Evolutionary conservation across 2,329 filamentous ascomycete genomes (phyloP), one percentile per base, ranked within the genome.

Genomic region (Thelonectria olida): DNA sequence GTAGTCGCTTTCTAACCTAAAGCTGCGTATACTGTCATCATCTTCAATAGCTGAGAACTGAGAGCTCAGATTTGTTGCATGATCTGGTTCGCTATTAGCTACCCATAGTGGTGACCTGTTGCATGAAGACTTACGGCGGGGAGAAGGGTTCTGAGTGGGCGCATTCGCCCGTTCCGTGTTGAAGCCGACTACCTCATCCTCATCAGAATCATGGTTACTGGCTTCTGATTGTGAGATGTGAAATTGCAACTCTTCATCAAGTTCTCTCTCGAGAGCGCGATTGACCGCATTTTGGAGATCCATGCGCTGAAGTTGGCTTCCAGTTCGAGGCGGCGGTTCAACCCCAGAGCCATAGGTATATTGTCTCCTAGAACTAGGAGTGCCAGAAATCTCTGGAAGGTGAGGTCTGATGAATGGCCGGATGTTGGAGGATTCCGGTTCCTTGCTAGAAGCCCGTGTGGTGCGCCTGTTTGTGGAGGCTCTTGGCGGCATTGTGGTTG

Each of bases 321-420:
- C 62, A 34, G 61, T 49, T 61, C 70, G 63, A 34, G 72, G 72
- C 17, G 66, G 64, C 2, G 77, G 77, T 50, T 79, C 77, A 27
- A 64, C 72, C n/a, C 58, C 75, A 31, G 77, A 74, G 31, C 77
- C 77, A 65, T 79, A 79, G 1, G 75, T 72, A 57, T 78, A 79
- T 61, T 78, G 76, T 38, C 76, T 70, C 27, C 76, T 70, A 10
- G 75, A 71, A 44, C 75, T 77, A 5, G 77, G 75, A 0, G 77
- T 78, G 4, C 74, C 77, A 34, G 61, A 45, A 5, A 76, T 58
- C 4, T 49, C 17, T 1, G 73, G 72, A 12, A 73, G 50, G 9
- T 68, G 60, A 13, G 71, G 70, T 12, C 66, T 58, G 15, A 64
- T 56, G 27, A 73, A 42, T 19, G 31, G 47, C 63, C 9, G 57